A percentile compares a stretch with the other conserved stretches of the same genome.
These are phyloP conservation scores for Calonectria hongkongensis DNA, from an alignment of 2,329 filamentous ascomycete species.

Conservation along the genomic window DNA sequence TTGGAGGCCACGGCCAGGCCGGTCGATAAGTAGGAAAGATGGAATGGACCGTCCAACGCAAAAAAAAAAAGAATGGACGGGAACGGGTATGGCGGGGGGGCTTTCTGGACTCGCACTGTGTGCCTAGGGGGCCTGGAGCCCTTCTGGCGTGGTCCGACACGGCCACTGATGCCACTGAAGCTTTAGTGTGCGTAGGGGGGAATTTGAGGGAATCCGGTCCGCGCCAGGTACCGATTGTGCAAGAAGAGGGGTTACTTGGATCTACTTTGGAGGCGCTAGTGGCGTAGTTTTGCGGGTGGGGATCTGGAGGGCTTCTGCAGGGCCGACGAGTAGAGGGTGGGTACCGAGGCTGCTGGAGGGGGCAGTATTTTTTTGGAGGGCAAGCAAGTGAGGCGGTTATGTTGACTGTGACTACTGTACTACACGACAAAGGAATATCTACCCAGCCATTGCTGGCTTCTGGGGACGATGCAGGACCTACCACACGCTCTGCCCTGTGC, in stretches of 20 bases:
- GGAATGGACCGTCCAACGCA: conserved; percentile 49
- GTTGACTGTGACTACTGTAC: conserved; percentile 5
- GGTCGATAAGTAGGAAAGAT: conserved; percentile 49
- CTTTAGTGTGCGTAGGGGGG: conserved; percentile 40
- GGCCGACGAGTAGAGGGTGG: conserved; percentile 43
- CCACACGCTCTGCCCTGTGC: neutral
- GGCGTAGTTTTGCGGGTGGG: conserved; percentile 47
- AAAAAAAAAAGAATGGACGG: conserved; percentile 50
- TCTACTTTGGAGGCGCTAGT: conserved; percentile 52
- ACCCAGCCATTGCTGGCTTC: neutral
- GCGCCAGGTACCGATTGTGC: conserved; percentile 40
- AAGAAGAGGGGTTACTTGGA: conserved; percentile 47
- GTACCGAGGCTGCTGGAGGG: conserved; percentile 37
- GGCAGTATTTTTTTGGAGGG: neutral
- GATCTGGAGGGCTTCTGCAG: conserved; percentile 32
- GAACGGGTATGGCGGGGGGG: conserved; percentile 53
- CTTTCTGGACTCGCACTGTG: conserved; percentile 49
- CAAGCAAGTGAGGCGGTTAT: conserved; percentile 35
- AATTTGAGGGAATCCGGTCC: conserved; percentile 31
- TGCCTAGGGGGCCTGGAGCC: conserved; percentile 42
- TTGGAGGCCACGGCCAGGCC: conserved; percentile 52
- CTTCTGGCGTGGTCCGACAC: conserved; percentile 42
- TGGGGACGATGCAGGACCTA: neutral
- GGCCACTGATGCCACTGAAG: conserved; percentile 47
- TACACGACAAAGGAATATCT: neutral